These are phyloP conservation scores for Ophiostoma sp. DNA, from an alignment of 2,329 filamentous ascomycete species.

Conservation along the genomic window DNA sequence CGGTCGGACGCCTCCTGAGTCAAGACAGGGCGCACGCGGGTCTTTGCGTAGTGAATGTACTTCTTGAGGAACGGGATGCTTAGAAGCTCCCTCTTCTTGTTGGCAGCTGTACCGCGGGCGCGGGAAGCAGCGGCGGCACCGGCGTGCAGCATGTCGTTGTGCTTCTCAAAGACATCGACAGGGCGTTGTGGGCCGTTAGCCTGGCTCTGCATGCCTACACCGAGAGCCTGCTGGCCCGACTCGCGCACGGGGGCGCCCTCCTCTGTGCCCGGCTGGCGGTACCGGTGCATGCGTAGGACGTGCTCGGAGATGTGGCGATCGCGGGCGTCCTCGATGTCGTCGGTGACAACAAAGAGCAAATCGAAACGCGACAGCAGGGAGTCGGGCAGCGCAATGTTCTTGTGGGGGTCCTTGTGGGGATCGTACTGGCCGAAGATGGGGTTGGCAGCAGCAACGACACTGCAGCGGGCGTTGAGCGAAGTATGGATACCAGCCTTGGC, in stretches of 20 bases:
- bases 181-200: slow-evolving; percentile 55
- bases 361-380: slow-evolving; percentile 97
- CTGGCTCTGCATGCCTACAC: slow-evolving; percentile 77
- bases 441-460: slow-evolving; percentile 92
- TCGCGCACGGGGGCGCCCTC: slow-evolving; percentile 93
- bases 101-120: slow-evolving; percentile 50
- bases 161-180: slow-evolving; percentile 93
- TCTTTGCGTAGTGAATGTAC: slow-evolving; percentile 98
- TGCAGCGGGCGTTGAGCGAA: slow-evolving; percentile 91
- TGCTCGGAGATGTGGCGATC: slow-evolving; percentile 93
- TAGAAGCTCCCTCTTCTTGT: slow-evolving; percentile 76
- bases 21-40: slow-evolving; percentile 78
- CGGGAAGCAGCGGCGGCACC: slow-evolving; percentile 60
- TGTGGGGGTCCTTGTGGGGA: slow-evolving; percentile 95
- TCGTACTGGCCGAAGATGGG: slow-evolving; percentile 98
- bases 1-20: slow-evolving; percentile 89
- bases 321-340: slow-evolving; percentile 91
- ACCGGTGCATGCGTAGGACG: slow-evolving; percentile 93
- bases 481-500: slow-evolving; percentile 98
- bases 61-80: slow-evolving; percentile 99
- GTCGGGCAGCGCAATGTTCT: slow-evolving; percentile 95
- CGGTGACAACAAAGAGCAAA: slow-evolving; percentile 93
- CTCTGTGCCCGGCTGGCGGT: slow-evolving; percentile 85
- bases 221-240: slow-evolving; percentile 73
- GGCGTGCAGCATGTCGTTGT: slow-evolving; percentile 89